Evolutionary conservation across 2,329 filamentous ascomycete genomes (phyloP), one percentile per base, ranked within the genome.

Genomic region (Pestalotiopsis sp.): DNA sequence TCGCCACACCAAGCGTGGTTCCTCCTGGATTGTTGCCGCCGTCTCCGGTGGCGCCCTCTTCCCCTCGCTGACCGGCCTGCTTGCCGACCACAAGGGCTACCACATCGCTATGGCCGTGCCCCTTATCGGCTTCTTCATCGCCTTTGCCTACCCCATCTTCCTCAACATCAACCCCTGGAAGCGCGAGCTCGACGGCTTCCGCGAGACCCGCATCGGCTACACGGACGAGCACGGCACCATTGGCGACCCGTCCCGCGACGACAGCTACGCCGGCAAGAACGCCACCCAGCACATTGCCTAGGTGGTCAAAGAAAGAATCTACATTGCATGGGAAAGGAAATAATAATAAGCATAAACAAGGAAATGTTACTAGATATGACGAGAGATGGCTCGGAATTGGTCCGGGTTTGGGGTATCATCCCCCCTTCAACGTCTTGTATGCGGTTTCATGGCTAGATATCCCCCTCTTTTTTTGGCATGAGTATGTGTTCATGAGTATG

Each of bases 161-260:
- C 64, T 66, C 9, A 66, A 66, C 64, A 60, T 55, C 39, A 64
- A 64, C 55, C 52, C 49, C 31, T 66, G 55, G 39, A 66, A 66
- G 64, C 64, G 64, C 38, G 64, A 66, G 64, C 64, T 66, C 55
- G 64, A 66, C 36, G 64, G 64, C 4, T 66, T 66, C 64, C 25
- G 64, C 31, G 64, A 66, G 64, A 66, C 64, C 23, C 52, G 64
- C 36, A 66, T 66, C 20, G 64, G 64, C 12, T 66, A 66, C 64
- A 49, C 31, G 3, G 64, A 66, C 36, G 52, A 59, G 64, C 52
- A 66, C 31, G 64, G 52, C 52, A 60, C 31, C 39, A 66, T 59
- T 38, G 64, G 55, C 17, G 55, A 66, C 36, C 52, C 36, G 14
- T 20, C 55, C 20, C 20, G 64, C 36, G 64, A 64, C 39, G 61